Evolutionary conservation across 306 rosid genomes (phyloP).

Genomic region (Oemleria cerasiformis): DNA sequence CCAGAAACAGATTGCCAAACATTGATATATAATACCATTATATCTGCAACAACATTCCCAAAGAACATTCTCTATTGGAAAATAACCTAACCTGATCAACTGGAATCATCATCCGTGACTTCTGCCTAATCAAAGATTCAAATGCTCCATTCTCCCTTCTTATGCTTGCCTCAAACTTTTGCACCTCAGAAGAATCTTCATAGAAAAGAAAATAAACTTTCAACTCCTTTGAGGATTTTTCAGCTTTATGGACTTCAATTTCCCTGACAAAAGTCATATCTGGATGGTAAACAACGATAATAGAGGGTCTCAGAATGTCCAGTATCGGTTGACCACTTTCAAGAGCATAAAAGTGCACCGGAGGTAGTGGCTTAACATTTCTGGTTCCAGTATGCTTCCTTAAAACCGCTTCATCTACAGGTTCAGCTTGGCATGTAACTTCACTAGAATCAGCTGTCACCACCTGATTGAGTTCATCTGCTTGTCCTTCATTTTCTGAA

Average conservation of each 20-base stretch:
- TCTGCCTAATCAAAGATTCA: constrained; percentile 95
- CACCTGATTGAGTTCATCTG: constrained; percentile 34
- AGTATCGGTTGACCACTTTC: constrained; percentile 90
- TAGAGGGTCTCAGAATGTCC: constrained; percentile 75
- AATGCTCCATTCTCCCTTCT: constrained; percentile 93
- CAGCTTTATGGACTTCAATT: constrained; percentile 81
- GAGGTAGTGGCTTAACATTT: constrained; percentile 61
- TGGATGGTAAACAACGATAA: constrained; percentile 86
- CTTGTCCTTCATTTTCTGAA: constrained; percentile 41
- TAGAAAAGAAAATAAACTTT: constrained; percentile 90
- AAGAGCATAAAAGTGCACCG: constrained; percentile 75
- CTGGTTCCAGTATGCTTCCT: constrained; percentile 40
- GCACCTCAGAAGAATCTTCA: constrained; percentile 91
- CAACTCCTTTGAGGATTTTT: constrained; percentile 64
- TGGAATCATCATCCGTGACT: constrained; percentile 95
- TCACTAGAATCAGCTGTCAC: constrained; percentile 38
- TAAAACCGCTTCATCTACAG: constrained; percentile 40
- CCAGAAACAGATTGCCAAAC: neutral
- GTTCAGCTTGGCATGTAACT: constrained; percentile 27
- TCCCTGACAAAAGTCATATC: constrained; percentile 90
- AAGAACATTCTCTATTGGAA: neutral
- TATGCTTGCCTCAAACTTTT: constrained; percentile 89
- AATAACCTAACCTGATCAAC: constrained; percentile 70
- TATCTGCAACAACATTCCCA: neutral
- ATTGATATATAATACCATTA: neutral